phyloP scores from a whole-genome alignment of 1,139 yeast genomes.

The Blastobotrys persicus region DNA sequence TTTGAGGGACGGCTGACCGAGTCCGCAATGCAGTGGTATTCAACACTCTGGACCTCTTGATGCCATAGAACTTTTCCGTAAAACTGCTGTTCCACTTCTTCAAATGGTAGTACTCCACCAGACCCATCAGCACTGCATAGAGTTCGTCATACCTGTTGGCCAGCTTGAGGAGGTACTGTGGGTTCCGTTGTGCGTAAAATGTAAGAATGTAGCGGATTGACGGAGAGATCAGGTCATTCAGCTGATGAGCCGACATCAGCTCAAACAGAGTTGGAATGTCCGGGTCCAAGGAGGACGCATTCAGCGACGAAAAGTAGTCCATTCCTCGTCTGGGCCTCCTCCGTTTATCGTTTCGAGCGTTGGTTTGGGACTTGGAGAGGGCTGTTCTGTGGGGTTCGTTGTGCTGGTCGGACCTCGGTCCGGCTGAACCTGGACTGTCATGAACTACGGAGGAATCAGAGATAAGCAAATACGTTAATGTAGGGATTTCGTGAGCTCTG shows the following conservation, averaged over 20 bases:
- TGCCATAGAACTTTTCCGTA: conserved; percentile 89
- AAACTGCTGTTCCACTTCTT: conserved; percentile 80
- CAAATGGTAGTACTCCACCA: conserved; percentile 73
- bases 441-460: too few species aligned
- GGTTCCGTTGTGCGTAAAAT: conserved; percentile 77
- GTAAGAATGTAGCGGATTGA: conserved; percentile 77
- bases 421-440: too few species aligned
- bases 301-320: conserved; percentile 82
- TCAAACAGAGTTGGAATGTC: conserved; percentile 82
- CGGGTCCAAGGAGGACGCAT: conserved; percentile 70
- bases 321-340: conserved; percentile 45
- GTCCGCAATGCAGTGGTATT: conserved; percentile 32
- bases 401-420: not conserved
- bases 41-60: conserved; percentile 55
- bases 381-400: not conserved
- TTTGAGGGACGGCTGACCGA: conserved; percentile 40
- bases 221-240: conserved; percentile 75
- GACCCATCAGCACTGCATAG: conserved; percentile 57
- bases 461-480: too few species aligned
- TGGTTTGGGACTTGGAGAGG: too few species aligned
- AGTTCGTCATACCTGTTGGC: conserved; percentile 77
- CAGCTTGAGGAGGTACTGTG: conserved; percentile 59
- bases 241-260: conserved; percentile 74
- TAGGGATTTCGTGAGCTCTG: too few species aligned
- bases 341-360: too few species aligned